Percentiles rank a stretch among this genome's conserved stretches.
Evolutionary conservation across 331 rosid genomes (phyloP).

Genomic region (Stylosanthes scabra): DNA sequence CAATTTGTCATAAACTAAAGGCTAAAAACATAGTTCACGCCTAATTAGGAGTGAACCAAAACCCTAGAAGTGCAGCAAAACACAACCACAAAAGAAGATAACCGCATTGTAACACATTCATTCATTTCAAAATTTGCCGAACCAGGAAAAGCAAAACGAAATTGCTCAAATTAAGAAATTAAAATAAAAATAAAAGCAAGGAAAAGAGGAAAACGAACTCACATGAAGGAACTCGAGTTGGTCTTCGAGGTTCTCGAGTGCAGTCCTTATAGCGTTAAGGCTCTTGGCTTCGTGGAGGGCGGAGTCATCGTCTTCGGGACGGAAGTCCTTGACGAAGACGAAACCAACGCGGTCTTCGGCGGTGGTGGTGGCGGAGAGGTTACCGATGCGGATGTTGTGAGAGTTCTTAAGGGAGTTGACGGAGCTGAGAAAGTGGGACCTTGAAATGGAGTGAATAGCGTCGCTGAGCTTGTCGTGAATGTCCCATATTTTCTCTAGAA

Average conservation of each 20-base stretch:
- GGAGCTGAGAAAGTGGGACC: constrained; percentile 85
- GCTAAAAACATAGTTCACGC: not conserved
- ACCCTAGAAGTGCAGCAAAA: not conserved
- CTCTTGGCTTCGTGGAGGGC: constrained; percentile 82
- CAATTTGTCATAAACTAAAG: constrained; percentile 13
- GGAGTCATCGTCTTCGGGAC: constrained; percentile 44
- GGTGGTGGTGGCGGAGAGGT: constrained; percentile 5
- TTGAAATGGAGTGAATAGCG: constrained; percentile 86
- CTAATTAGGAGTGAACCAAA: not conserved
- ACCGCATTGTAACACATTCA: not conserved
- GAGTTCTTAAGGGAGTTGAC: constrained; percentile 52
- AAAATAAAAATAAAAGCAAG: not conserved
- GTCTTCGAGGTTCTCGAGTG: constrained; percentile 97
- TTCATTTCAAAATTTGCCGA: not conserved
- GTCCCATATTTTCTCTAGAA: constrained; percentile 94
- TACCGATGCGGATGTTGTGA: not conserved
- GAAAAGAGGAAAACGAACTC: constrained; percentile 33
- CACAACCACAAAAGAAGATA: not conserved
- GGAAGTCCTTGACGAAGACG: constrained; percentile 72
- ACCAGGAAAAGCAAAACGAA: not conserved
- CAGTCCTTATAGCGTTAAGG: constrained; percentile 82
- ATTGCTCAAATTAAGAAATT: too few species aligned
- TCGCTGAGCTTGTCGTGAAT: constrained; percentile 98
- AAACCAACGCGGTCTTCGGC: constrained; percentile 48
- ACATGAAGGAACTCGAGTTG: constrained; percentile 94